A percentile compares a stretch with the other conserved stretches of the same genome.
Evolutionary conservation across 768 basidiomycete genomes (phyloP).

Genomic region (Mycena alexandri): DNA sequence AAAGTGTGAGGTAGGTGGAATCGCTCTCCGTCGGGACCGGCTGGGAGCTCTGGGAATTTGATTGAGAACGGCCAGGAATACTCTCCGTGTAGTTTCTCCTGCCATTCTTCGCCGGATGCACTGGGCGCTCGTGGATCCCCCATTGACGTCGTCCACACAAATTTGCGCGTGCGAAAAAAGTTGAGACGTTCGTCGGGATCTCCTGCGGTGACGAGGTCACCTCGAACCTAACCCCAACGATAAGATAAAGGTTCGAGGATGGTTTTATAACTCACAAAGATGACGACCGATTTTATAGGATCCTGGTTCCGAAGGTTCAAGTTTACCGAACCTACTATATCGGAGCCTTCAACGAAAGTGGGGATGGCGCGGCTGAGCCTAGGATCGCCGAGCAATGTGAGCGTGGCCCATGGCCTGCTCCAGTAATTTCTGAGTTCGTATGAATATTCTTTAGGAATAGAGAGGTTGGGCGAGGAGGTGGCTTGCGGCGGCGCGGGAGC

Average conservation of each 20-base stretch:
- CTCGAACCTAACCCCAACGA: slow-evolving; percentile 10
- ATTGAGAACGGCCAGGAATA: slow-evolving; percentile 29
- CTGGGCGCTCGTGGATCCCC: slow-evolving; percentile 24
- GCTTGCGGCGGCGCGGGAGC: neutral
- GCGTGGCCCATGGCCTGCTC: slow-evolving; percentile 25
- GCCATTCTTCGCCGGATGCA: slow-evolving; percentile 11
- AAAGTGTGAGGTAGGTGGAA: slow-evolving; percentile 34
- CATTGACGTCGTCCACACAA: slow-evolving; percentile 20
- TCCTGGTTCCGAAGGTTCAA: slow-evolving; percentile 20
- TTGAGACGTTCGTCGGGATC: slow-evolving; percentile 14
- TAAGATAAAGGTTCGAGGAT: too few relatives aligned
- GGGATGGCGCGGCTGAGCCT: slow-evolving; percentile 22
- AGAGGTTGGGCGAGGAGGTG: neutral
- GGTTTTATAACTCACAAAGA: slow-evolving; percentile 14
- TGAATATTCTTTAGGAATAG: slow-evolving; percentile 28
- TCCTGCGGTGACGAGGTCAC: slow-evolving; percentile 19
- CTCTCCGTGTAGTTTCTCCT: slow-evolving; percentile 28
- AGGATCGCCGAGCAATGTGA: slow-evolving; percentile 21
- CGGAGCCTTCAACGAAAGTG: slow-evolving; percentile 24
- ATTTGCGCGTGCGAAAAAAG: slow-evolving; percentile 12
- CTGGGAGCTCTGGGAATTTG: slow-evolving; percentile 12
- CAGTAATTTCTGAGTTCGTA: slow-evolving; percentile 22
- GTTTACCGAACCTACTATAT: slow-evolving; percentile 23
- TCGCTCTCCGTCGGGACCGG: neutral
- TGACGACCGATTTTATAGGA: slow-evolving; percentile 13